Percentiles rank a stretch among this genome's conserved stretches.
phyloP scores from a whole-genome alignment of 2,329 filamentous ascomycete species.

The Metarhizium robertsii region DNA sequence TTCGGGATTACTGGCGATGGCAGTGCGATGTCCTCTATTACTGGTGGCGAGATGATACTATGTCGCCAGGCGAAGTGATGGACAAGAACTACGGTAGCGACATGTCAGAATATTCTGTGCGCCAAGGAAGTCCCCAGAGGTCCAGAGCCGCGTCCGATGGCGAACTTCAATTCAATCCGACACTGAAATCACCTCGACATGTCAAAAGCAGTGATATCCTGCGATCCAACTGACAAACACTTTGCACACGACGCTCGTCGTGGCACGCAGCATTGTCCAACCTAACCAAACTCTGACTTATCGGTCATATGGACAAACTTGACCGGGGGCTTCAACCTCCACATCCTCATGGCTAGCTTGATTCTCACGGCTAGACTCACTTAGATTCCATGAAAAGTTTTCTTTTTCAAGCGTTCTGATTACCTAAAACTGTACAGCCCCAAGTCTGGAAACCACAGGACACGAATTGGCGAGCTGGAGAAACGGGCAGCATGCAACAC shows the following conservation, averaged over 20 bases:
- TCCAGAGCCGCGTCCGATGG: conserved; percentile 21
- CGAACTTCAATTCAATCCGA: background rate
- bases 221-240: background rate
- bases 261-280: background rate
- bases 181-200: background rate
- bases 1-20: conserved; percentile 25
- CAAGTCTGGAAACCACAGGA: conserved; percentile 1
- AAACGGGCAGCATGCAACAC: background rate
- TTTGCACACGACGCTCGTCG: background rate
- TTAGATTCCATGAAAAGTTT: too few relatives aligned
- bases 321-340: background rate
- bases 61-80: conserved; percentile 8
- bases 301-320: background rate
- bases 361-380: too few relatives aligned
- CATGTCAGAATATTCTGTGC: conserved; percentile 15
- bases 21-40: conserved; percentile 28
- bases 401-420: background rate
- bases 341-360: background rate
- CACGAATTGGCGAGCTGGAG: conserved; percentile 1
- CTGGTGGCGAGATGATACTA: conserved; percentile 24
- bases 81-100: conserved; percentile 12
- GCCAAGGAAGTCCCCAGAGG: conserved; percentile 14
- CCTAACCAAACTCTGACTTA: background rate
- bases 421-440: conserved; percentile 1
- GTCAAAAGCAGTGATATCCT: conserved; percentile 9